These are phyloP conservation scores for Colletotrichum sp. DNA, from an alignment of 2,329 filamentous ascomycete species.

Conservation along the genomic window DNA sequence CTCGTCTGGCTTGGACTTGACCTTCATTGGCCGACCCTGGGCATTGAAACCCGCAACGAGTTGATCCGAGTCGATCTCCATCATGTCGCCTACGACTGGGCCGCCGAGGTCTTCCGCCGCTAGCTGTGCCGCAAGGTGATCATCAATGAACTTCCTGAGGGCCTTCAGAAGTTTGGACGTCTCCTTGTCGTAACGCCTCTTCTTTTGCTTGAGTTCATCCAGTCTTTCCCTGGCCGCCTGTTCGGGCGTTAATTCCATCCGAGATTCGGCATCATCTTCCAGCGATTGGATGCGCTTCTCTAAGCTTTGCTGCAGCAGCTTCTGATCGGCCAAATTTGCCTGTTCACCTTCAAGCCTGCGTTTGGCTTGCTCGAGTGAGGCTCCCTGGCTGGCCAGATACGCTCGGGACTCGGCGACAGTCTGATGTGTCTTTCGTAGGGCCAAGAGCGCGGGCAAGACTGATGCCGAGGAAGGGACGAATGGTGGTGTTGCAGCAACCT, in stretches of 20 bases:
- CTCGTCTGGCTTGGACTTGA: constrained; percentile 44
- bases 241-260: constrained; percentile 62
- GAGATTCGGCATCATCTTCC: constrained; percentile 59
- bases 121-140: constrained; percentile 74
- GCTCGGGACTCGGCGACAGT: constrained; percentile 69
- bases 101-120: constrained; percentile 85
- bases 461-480: constrained; percentile 72
- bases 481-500: constrained; percentile 65
- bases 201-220: constrained; percentile 63
- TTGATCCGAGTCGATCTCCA: constrained; percentile 67
- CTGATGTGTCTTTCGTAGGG: constrained; percentile 69
- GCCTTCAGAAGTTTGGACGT: constrained; percentile 66
- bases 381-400: constrained; percentile 55
- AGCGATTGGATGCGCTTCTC: constrained; percentile 65
- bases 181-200: constrained; percentile 64
- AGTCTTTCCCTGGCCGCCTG: constrained; percentile 69
- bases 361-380: constrained; percentile 46
- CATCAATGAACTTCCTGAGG: constrained; percentile 74
- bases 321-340: constrained; percentile 58
- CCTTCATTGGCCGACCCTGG: constrained; percentile 61
- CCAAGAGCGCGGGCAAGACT: constrained; percentile 73
- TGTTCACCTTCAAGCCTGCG: constrained; percentile 57
- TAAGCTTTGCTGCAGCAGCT: constrained; percentile 57
- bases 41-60: constrained; percentile 65
- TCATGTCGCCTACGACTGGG: constrained; percentile 77